Percentiles rank a stretch among this genome's conserved stretches.
Evolutionary conservation across 2,329 filamentous ascomycete species (phyloP).

Genomic region (Aureobasidium sp.): DNA sequence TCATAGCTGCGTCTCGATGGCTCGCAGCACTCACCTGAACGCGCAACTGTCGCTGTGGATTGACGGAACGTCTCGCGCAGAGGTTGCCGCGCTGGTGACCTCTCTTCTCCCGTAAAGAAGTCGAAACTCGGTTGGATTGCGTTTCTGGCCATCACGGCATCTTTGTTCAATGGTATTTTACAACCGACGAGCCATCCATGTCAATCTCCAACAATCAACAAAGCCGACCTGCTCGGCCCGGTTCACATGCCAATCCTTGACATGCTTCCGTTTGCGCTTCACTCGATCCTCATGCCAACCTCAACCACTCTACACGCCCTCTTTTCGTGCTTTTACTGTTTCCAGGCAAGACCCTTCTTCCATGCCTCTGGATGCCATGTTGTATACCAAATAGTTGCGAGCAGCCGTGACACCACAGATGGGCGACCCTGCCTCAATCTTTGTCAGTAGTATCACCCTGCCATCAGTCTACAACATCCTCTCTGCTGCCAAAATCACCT

Average conservation of each 20-base stretch:
- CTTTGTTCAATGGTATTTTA: neutral
- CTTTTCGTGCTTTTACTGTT: neutral
- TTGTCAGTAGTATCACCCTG: neutral
- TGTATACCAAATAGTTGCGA: neutral
- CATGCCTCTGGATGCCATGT: neutral
- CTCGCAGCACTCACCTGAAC: constrained; percentile 20
- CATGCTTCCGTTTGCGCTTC: neutral
- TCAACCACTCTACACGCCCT: neutral
- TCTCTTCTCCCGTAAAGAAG: constrained; percentile 36
- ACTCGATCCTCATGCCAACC: neutral
- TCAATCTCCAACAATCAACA: neutral
- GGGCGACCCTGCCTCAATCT: neutral
- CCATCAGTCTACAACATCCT: neutral
- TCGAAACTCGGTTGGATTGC: constrained; percentile 36
- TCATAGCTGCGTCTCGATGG: neutral
- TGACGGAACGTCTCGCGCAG: constrained; percentile 37
- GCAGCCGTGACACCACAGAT: neutral
- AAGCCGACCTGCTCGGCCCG: neutral
- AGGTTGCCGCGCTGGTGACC: constrained; percentile 28
- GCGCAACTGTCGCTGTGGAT: constrained; percentile 30
- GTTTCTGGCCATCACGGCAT: constrained; percentile 5
- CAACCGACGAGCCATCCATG: neutral
- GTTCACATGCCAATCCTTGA: neutral
- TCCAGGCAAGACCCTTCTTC: neutral
- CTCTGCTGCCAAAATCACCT: neutral